Conservation (phyloP, 2,329 filamentous ascomycete species). For the Fusarium sp. region DNA sequence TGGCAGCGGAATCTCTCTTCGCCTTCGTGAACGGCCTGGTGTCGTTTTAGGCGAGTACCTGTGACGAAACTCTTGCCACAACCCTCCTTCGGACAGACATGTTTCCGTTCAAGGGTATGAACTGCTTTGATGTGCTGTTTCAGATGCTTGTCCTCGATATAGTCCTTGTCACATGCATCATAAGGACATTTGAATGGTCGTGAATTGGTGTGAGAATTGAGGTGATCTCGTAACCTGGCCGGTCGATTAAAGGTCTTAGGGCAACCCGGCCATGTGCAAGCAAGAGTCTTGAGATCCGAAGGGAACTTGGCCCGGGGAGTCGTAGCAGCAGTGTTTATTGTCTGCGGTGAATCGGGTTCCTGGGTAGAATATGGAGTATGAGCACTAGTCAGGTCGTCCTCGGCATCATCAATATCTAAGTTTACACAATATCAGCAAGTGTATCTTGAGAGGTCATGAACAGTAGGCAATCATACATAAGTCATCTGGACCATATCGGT, state of each 20-base stretch:
- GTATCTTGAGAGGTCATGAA: neutral
- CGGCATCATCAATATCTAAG: constrained; percentile 47
- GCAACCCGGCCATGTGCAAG: constrained; percentile 80
- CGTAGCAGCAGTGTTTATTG: constrained; percentile 47
- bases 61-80: constrained; percentile 88
- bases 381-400: constrained; percentile 49
- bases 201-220: constrained; percentile 87
- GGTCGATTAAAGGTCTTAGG: constrained; percentile 89
- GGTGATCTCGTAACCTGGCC: constrained; percentile 80
- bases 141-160: constrained; percentile 87
- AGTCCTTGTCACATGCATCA: constrained; percentile 81
- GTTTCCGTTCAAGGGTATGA: constrained; percentile 77
- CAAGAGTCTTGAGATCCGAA: constrained; percentile 80
- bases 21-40: constrained; percentile 79
- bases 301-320: constrained; percentile 67
- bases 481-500: constrained; percentile 29
- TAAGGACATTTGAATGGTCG: constrained; percentile 80
- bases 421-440: constrained; percentile 16
- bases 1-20: constrained; percentile 80
- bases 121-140: constrained; percentile 86
- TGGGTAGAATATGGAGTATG: constrained; percentile 49
- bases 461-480: constrained; percentile 34
- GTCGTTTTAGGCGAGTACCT: constrained; percentile 79
- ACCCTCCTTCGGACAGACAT: constrained; percentile 75
- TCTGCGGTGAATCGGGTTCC: constrained; percentile 49